Conservation (phyloP, 768 basidiomycete genomes). For the Trametes coccinea region DNA sequence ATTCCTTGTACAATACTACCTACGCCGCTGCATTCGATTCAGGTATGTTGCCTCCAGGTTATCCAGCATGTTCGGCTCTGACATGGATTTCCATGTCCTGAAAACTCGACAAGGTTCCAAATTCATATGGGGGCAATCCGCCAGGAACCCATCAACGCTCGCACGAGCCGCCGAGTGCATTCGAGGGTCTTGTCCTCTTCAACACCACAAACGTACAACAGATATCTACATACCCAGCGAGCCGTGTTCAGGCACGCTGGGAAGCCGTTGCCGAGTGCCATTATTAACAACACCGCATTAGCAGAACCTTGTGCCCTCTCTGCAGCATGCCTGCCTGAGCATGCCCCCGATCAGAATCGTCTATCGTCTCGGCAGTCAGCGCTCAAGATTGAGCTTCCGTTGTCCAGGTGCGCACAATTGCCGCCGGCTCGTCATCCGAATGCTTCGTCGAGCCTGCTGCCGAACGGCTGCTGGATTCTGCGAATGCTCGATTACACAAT, state of each 20-base stretch:
- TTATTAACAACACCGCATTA: constrained; percentile 19
- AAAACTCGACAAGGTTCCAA: no score
- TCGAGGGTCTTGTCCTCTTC: no score
- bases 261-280: neutral
- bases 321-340: neutral
- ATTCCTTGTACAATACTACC: no score
- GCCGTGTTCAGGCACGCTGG: constrained; percentile 9
- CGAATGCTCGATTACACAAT: constrained; percentile 3
- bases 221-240: neutral
- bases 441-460: neutral
- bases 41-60: no score
- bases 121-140: no score
- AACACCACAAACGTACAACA: no score
- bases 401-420: neutral
- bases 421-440: constrained; percentile 2
- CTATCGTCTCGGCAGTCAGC: constrained; percentile 1
- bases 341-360: neutral
- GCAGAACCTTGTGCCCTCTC: constrained; percentile 11
- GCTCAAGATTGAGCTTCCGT: neutral
- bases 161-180: no score
- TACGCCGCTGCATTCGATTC: no score
- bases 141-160: neutral
- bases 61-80: no score
- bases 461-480: neutral
- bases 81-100: no score